Percentiles rank a stretch among this genome's conserved stretches.
These are phyloP conservation scores for Areca catechu DNA, from an alignment of 176 grass and related monocot genomes.

Conservation along the genomic window DNA sequence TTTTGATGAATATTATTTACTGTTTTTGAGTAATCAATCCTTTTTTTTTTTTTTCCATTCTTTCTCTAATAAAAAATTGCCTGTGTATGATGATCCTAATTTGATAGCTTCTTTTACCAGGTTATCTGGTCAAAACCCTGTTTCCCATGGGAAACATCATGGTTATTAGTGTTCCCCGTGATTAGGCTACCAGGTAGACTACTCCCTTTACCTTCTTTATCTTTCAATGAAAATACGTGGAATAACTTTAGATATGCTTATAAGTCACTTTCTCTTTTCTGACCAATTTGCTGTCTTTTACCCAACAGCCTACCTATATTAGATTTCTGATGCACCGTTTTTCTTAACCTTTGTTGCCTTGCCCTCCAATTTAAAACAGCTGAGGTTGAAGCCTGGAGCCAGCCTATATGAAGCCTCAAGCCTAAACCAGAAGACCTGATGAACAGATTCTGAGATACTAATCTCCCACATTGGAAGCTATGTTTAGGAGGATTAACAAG, in stretches of 20 bases:
- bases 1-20: too few species aligned
- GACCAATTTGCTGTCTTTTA: slow-evolving; percentile 8
- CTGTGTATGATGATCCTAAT: slow-evolving; percentile 5
- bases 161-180: slow-evolving; percentile 15
- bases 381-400: slow-evolving; percentile 23
- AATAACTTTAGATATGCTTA: not conserved
- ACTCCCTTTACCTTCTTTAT: not conserved
- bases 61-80: too few species aligned
- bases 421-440: slow-evolving; percentile 23
- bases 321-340: slow-evolving; percentile 9
- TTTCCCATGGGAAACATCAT: slow-evolving; percentile 23
- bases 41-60: too few species aligned
- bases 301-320: slow-evolving; percentile 4
- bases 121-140: slow-evolving; percentile 20
- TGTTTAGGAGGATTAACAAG: not conserved
- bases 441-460: slow-evolving; percentile 7
- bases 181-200: slow-evolving; percentile 18
- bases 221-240: not conserved
- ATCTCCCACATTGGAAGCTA: not conserved
- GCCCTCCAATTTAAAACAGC: slow-evolving; percentile 18
- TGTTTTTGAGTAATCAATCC: too few species aligned
- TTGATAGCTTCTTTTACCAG: slow-evolving; percentile 13
- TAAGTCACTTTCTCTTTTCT: not conserved
- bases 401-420: slow-evolving; percentile 21
- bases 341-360: slow-evolving; percentile 19